Evolutionary conservation across 495 filamentous ascomycete genomes (phyloP).

Genomic region (Evernia prunastri): DNA sequence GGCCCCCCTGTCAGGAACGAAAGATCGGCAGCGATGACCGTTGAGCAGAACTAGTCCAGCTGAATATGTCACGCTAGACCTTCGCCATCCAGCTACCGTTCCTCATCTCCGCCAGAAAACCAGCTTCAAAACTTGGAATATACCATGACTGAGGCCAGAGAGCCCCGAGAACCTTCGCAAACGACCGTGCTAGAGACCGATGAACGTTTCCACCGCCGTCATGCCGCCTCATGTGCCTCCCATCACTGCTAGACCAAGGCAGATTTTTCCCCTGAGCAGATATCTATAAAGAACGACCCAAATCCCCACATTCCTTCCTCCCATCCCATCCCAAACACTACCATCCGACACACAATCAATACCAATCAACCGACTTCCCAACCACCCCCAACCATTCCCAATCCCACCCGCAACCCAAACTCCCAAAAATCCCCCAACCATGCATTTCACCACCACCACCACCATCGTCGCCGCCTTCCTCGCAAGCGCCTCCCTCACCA

Average conservation of each 20-base stretch:
- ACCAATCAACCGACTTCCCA: background rate
- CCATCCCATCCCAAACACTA: background rate
- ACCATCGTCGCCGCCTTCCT: background rate
- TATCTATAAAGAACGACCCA: background rate
- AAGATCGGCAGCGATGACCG: background rate
- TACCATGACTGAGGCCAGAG: background rate
- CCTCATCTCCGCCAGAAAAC: background rate
- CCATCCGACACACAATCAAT: background rate
- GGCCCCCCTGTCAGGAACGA: background rate
- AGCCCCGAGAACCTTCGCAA: background rate
- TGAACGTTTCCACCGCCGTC: background rate
- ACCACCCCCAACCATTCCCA: background rate
- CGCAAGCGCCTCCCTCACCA: background rate
- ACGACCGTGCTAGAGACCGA: background rate
- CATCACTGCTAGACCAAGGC: background rate
- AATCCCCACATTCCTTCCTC: background rate
- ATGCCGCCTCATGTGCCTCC: background rate
- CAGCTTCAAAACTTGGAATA: background rate
- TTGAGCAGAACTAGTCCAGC: background rate
- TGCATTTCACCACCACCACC: background rate
- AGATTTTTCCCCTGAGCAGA: background rate
- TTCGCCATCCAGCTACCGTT: background rate
- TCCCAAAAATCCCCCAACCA: too few relatives aligned
- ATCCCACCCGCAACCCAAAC: too few relatives aligned
- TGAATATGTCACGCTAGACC: background rate